A percentile compares a stretch with the other conserved stretches of the same genome.
Evolutionary conservation across 768 basidiomycete genomes (phyloP).

Genomic region (Mycena filopes): DNA sequence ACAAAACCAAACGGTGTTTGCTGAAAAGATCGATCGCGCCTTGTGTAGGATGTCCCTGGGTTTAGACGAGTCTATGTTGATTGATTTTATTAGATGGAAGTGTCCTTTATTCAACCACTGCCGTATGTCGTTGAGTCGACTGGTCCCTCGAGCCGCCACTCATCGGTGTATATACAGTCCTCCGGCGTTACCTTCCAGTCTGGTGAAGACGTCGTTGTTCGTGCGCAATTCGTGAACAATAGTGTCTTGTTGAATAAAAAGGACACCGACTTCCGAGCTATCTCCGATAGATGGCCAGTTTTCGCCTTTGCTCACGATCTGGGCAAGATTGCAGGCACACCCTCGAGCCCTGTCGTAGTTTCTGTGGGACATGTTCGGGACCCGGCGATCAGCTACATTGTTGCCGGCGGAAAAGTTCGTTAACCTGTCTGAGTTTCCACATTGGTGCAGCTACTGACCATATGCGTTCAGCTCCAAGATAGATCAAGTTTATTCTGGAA

Average conservation of each 20-base stretch:
- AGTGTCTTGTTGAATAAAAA: conserved; percentile 58
- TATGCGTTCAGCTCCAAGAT: neutral
- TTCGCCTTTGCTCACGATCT: conserved; percentile 70
- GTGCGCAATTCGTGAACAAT: conserved; percentile 68
- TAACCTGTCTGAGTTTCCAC: neutral
- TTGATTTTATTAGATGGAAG: conserved; percentile 61
- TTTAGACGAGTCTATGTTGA: conserved; percentile 27
- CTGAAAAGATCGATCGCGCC: conserved; percentile 66
- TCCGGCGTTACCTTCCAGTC: conserved; percentile 64
- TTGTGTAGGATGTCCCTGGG: conserved; percentile 53
- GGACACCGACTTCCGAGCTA: conserved; percentile 66
- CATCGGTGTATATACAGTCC: no score
- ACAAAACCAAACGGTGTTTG: conserved; percentile 52
- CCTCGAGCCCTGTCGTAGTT: conserved; percentile 49
- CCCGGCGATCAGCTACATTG: conserved; percentile 57
- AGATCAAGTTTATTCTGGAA: conserved; percentile 49
- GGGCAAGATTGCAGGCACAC: conserved; percentile 50
- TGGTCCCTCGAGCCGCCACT: no score
- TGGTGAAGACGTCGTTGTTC: conserved; percentile 63
- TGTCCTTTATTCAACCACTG: conserved; percentile 65
- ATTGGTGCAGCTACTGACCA: neutral
- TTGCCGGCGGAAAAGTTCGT: conserved; percentile 47
- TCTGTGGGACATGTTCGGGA: conserved; percentile 62
- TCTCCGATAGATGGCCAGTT: conserved; percentile 68
- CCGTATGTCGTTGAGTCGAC: no score